Base-by-base conservation (phyloP, 805 yeast genomes). In the Candida stauntonica region DNA sequence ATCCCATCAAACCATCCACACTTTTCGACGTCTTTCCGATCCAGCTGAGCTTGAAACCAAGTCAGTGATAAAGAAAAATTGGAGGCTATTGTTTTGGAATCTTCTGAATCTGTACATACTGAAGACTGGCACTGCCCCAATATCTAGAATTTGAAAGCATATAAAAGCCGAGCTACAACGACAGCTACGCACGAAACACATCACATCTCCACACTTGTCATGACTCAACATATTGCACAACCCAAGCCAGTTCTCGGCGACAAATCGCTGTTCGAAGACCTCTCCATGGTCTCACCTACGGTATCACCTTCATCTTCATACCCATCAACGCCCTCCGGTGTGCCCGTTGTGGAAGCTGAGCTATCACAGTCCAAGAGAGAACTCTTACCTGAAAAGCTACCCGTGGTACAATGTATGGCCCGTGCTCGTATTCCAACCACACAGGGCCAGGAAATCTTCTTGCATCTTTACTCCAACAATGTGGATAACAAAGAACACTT, bases 351-450 rank as follows among this genome's bases (percentile, higher is more conserved):
- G 1, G 50, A 45, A 17, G 31, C 48, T 3, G 43, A 42, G 8
- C 23, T 35, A 7, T 21, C 41, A 14, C 41, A 45, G 20, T 39
- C 50, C 11, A 64, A 63, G 35, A 57, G 72, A 51, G 45, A 55
- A 28, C 68, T 66, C 21, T 61, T 78, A 12, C 81, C 80, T 6
- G 74, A 67, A 30, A 52, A 41, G 15, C 66, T 91, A 44, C 98
- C 98, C 2, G 51, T 59, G 18, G 98, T 93, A 11, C 73, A 75
- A 53, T 93, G 99, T 61, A 75, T 87, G 36, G 96, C 96, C 5
- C 70, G 99, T 38, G 99, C 99, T 3, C 70, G 99, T 43, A 91
- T 93, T 39, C 99, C 99, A 35, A 93, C 99, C 4, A 88, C 95
- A 1, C 79, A 80, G 38, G 98, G 97, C 3, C 88, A 94, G 2